Evolutionary conservation across 2,329 filamentous ascomycete genomes (phyloP).

Genomic region (Leptosphaerulina australis): DNA sequence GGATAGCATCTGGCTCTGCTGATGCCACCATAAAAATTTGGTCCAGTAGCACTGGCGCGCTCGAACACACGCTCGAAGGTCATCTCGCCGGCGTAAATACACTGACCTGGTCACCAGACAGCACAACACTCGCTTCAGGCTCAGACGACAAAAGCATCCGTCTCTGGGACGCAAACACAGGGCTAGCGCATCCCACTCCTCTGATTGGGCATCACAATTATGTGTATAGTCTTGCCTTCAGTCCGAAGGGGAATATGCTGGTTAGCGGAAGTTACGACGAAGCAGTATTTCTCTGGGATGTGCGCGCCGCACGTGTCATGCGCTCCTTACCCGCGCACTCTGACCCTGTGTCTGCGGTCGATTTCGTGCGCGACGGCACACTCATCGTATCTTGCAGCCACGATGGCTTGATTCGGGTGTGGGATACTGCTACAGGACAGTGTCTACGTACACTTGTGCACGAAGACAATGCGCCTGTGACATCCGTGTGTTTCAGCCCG

Average conservation of each 20-base stretch:
- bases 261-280: slow-evolving; percentile 96
- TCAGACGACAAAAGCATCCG: slow-evolving; percentile 96
- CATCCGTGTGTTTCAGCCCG: slow-evolving; percentile 87
- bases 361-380: slow-evolving; percentile 91
- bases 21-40: slow-evolving; percentile 93
- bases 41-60: slow-evolving; percentile 76
- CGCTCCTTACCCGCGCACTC: slow-evolving; percentile 90
- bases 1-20: slow-evolving; percentile 85
- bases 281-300: slow-evolving; percentile 96
- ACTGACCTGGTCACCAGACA: slow-evolving; percentile 92
- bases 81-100: slow-evolving; percentile 93
- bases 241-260: slow-evolving; percentile 97
- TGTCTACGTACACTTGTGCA: slow-evolving; percentile 94
- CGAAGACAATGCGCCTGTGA: slow-evolving; percentile 91
- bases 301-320: slow-evolving; percentile 86
- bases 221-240: slow-evolving; percentile 91
- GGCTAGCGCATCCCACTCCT: slow-evolving; percentile 63
- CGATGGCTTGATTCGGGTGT: slow-evolving; percentile 79
- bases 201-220: slow-evolving; percentile 94
- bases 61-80: slow-evolving; percentile 88
- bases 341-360: slow-evolving; percentile 90
- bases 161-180: slow-evolving; percentile 77
- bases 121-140: slow-evolving; percentile 83
- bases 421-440: slow-evolving; percentile 94
- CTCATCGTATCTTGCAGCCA: slow-evolving; percentile 89